Conservation (phyloP, 2,329 filamentous ascomycete species). For the Talaromyces verruculosus region DNA sequence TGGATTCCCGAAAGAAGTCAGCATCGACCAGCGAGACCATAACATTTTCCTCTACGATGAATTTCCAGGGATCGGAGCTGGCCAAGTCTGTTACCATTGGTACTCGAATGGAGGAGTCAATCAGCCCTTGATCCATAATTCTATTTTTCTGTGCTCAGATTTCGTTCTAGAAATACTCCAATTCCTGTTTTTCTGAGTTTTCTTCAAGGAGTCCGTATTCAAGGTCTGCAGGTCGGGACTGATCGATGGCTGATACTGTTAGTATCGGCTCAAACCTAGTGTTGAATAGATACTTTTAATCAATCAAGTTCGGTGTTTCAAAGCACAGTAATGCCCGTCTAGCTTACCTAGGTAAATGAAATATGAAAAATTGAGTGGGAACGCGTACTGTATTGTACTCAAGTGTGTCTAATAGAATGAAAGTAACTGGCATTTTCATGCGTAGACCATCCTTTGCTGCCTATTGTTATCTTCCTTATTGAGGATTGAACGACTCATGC, state of each 20-base stretch:
- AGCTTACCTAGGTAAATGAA: no score
- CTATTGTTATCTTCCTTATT: no score
- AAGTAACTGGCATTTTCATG: no score
- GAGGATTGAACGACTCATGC: no score
- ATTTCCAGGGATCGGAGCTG: slow-evolving; percentile 13
- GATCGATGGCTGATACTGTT: background rate
- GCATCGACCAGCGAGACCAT: background rate
- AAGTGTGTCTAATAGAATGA: no score
- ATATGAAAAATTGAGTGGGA: no score
- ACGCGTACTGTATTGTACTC: no score
- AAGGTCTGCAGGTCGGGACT: background rate
- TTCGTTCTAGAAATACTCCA: background rate
- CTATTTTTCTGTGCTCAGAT: slow-evolving; percentile 32
- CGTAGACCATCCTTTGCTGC: no score
- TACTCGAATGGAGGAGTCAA: slow-evolving; percentile 41
- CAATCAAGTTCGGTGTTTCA: background rate
- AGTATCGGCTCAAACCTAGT: background rate
- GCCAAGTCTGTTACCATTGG: background rate
- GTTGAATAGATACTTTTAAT: background rate
- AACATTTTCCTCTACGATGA: background rate
- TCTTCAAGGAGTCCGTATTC: background rate
- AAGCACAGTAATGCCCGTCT: no score
- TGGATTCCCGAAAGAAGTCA: slow-evolving; percentile 23
- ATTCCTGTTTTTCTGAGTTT: background rate
- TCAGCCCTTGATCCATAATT: slow-evolving; percentile 46